Evolutionary conservation across 805 yeast genomes (phyloP).

Genomic region (Ogataea haglerorum): DNA sequence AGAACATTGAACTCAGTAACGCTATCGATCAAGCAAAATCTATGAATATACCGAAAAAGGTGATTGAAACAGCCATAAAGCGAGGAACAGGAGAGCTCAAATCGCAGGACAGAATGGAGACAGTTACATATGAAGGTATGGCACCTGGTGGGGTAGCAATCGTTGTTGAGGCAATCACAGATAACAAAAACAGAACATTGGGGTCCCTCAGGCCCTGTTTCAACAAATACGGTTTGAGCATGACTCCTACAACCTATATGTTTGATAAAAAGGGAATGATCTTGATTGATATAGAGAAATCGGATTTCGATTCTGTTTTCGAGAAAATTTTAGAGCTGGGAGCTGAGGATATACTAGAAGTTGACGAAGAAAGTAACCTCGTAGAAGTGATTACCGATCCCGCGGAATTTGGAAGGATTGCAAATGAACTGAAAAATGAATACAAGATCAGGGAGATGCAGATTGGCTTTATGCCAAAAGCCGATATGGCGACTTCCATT

Average conservation of each 20-base stretch:
- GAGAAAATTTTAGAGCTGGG: constrained; percentile 77
- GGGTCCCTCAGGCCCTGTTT: constrained; percentile 73
- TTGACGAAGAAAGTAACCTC: constrained; percentile 26
- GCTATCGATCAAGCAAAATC: constrained; percentile 76
- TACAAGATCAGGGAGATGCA: constrained; percentile 69
- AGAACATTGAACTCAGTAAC: constrained; percentile 59
- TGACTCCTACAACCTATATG: constrained; percentile 75
- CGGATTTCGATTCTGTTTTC: constrained; percentile 58
- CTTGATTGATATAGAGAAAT: constrained; percentile 41
- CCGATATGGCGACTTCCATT: constrained; percentile 55
- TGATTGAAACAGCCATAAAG: constrained; percentile 82
- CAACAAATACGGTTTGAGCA: constrained; percentile 55
- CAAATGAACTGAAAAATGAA: constrained; percentile 52
- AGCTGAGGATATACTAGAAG: constrained; percentile 61
- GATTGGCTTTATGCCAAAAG: constrained; percentile 61
- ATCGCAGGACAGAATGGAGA: constrained; percentile 43
- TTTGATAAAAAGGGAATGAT: constrained; percentile 79
- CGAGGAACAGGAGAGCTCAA: constrained; percentile 72
- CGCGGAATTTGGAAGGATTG: constrained; percentile 55
- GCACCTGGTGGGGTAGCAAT: constrained; percentile 92
- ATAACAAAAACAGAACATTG: constrained; percentile 80
- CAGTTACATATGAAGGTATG: constrained; percentile 77
- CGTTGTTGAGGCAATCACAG: constrained; percentile 83
- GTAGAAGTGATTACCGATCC: constrained; percentile 62
- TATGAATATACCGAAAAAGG: constrained; percentile 74